Conservation (phyloP, 768 basidiomycete genomes). For the Pholiota molesta region DNA sequence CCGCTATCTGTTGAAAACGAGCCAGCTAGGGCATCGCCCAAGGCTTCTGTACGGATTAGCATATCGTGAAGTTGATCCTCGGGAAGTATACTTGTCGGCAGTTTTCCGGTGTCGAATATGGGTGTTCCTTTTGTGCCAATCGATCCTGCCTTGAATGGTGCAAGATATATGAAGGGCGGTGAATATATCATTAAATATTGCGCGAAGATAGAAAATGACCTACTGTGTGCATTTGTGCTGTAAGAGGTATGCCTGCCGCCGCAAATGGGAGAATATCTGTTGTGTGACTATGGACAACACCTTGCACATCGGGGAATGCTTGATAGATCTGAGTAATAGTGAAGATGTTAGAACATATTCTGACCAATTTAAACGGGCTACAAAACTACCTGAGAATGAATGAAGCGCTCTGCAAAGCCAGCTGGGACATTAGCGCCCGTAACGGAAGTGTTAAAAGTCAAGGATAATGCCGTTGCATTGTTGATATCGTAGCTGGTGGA, state of each 20-base stretch:
- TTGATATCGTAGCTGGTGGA: slow-evolving; percentile 21
- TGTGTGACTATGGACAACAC: slow-evolving; percentile 25
- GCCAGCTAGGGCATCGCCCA: slow-evolving; percentile 22
- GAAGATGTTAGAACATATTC: background rate
- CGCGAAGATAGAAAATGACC: background rate
- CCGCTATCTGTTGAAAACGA: slow-evolving; percentile 15
- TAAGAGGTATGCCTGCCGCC: slow-evolving; percentile 19
- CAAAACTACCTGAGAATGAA: slow-evolving; percentile 21
- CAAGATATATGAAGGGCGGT: background rate
- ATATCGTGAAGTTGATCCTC: slow-evolving; percentile 22
- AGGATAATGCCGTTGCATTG: slow-evolving; percentile 22
- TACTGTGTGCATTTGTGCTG: slow-evolving; percentile 25
- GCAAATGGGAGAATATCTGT: slow-evolving; percentile 23
- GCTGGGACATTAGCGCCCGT: slow-evolving; percentile 20
- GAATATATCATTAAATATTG: background rate
- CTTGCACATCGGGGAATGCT: slow-evolving; percentile 20
- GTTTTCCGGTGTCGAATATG: slow-evolving; percentile 20
- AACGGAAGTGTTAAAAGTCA: slow-evolving; percentile 23
- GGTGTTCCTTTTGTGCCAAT: slow-evolving; percentile 22
- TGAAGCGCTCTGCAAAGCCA: slow-evolving; percentile 23
- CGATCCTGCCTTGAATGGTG: slow-evolving; percentile 17
- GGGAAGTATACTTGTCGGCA: slow-evolving; percentile 20
- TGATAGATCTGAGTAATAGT: slow-evolving; percentile 19
- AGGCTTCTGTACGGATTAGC: slow-evolving; percentile 20
- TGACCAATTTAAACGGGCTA: background rate